Evolutionary conservation across 2,329 filamentous ascomycete species (phyloP).

Genomic region (Colletotrichum tanaceti): DNA sequence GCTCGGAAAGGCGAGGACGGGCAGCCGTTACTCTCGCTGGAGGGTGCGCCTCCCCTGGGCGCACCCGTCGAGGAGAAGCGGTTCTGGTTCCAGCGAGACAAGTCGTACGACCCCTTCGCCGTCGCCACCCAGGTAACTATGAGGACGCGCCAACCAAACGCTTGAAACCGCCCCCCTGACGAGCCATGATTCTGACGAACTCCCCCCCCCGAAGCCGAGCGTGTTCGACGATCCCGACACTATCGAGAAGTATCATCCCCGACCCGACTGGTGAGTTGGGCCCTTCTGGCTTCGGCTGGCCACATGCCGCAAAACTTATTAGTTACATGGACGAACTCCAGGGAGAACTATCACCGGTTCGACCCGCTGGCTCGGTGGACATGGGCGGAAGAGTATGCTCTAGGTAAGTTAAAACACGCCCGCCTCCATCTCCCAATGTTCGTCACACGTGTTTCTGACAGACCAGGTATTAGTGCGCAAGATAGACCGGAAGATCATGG

Average conservation of each 20-base stretch:
- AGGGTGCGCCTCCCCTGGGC: constrained; percentile 44
- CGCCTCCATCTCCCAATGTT: no score
- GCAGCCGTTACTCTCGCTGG: constrained; percentile 37
- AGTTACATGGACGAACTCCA: constrained; percentile 7
- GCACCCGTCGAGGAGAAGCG: constrained; percentile 45
- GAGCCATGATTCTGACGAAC: background rate
- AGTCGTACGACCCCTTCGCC: constrained; percentile 46
- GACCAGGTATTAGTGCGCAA: constrained; percentile 49
- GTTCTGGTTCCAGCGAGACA: constrained; percentile 50
- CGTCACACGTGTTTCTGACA: background rate
- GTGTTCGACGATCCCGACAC: constrained; percentile 55
- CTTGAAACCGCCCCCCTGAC: no score
- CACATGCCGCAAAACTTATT: background rate
- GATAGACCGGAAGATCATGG: constrained; percentile 57
- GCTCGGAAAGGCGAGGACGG: constrained; percentile 10
- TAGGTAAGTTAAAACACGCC: constrained; percentile 37
- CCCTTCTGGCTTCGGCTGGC: background rate
- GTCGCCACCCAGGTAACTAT: constrained; percentile 52
- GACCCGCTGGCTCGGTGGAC: constrained; percentile 59
- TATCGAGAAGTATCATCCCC: constrained; percentile 51
- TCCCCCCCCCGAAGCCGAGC: constrained; percentile 46
- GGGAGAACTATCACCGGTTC: constrained; percentile 60
- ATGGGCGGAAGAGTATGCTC: constrained; percentile 52
- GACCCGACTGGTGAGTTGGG: constrained; percentile 42
- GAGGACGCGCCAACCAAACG: no score